Base-by-base conservation (phyloP, 208 protist genomes). In the Blechomonas ayalai region DNA sequence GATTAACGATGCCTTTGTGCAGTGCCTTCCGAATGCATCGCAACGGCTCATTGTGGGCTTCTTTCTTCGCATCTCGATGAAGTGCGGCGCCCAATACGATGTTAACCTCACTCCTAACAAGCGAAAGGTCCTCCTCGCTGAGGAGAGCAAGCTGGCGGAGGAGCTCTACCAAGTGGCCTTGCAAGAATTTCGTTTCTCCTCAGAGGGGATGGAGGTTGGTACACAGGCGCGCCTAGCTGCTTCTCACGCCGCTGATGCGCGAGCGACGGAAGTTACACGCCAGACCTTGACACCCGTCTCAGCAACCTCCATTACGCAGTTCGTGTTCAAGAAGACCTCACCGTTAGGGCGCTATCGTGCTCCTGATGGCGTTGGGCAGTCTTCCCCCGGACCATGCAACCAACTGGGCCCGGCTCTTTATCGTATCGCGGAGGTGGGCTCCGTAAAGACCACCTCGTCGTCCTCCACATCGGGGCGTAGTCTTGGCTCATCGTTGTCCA, bases 31-130 rank as follows among this genome's bases (percentile, higher is more conserved):
- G 13, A 83, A 78, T 49, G 67, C 77, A 28, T 63, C 70, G 0
- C 80, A 90, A 59, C 59, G 66, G 45, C 63, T 73, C 23, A 71
- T 61, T 37, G 75, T 76, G 10, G 68, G 61, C 13, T 89, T 87
- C 46, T 93, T 93, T 43, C 48, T 93, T 34, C 61, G 76, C 28
- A 18, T 93, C 3, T 0, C 44, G 35, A 64, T 51, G 3, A 61
- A 58, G 20, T 42, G 45, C 10, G 42, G 23, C 26, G 28, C 73
- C 47, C 40, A 43, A 27, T 93, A 89, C 59, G 85, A 93, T 41
- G 78, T 93, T 16, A 93, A 93, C 51, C 52, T 93, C 15, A 59
- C 68, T 4, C 85, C 85, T 1, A 82, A 86, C 53, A 74, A 69
- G 27, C 53, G 61, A 4, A 55, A 63, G 20, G 61, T 69, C 20